Percentiles rank a stretch among this genome's conserved stretches.
These are phyloP conservation scores for Teratosphaeria pseudoeucalypti DNA, from an alignment of 2,329 filamentous ascomycete genomes.

Conservation along the genomic window DNA sequence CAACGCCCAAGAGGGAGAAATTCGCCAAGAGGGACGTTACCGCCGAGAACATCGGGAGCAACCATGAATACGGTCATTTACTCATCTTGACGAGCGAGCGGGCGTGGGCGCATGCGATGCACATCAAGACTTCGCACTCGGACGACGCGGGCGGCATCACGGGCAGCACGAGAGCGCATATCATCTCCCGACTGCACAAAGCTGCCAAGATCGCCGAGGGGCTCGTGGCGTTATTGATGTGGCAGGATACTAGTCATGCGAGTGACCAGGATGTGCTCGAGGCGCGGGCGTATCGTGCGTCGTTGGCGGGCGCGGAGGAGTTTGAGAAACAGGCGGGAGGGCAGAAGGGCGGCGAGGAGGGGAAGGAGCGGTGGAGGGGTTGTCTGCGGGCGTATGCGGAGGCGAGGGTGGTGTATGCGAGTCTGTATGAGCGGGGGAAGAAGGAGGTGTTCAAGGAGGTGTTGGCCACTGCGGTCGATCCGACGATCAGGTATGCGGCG, in stretches of 20 bases:
- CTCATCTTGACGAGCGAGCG: conserved; percentile 78
- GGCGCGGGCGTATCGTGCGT: conserved; percentile 70
- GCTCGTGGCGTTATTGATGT: conserved; percentile 56
- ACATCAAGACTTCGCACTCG: conserved; percentile 75
- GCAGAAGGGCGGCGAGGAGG: conserved; percentile 25
- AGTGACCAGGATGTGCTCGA: conserved; percentile 66
- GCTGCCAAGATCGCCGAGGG: conserved; percentile 59
- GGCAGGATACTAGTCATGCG: conserved; percentile 54
- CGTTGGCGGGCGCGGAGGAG: conserved; percentile 63
- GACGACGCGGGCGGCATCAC: conserved; percentile 65
- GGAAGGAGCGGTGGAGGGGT: conserved; percentile 55
- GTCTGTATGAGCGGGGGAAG: conserved; percentile 55
- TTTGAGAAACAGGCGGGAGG: conserved; percentile 69
- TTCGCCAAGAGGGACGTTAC: conserved; percentile 65
- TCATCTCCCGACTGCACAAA: conserved; percentile 77
- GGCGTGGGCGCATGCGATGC: conserved; percentile 92
- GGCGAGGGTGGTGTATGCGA: conserved; percentile 71
- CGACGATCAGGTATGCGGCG: conserved; percentile 85
- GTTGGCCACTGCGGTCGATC: conserved; percentile 75
- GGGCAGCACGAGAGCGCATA: conserved; percentile 73
- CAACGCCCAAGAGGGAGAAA: conserved; percentile 78
- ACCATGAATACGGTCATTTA: conserved; percentile 70
- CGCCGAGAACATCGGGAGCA: conserved; percentile 61
- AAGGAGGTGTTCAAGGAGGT: conserved; percentile 79
- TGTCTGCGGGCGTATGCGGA: conserved; percentile 68